Evolutionary conservation across 352 stramenopile genomes (phyloP).

Genomic region (Pythium monospermum): DNA sequence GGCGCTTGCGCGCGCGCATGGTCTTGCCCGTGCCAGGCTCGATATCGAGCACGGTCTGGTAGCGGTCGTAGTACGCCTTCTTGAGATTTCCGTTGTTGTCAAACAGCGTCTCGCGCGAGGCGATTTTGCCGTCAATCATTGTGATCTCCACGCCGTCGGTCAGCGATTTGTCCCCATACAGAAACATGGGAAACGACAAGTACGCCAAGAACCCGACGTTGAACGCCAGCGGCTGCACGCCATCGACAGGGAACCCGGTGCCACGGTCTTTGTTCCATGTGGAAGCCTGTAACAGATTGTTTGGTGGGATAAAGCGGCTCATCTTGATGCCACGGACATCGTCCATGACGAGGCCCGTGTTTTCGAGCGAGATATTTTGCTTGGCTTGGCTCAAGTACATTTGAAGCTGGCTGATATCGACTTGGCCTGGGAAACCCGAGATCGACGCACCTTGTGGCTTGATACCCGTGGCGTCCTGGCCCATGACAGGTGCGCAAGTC

Average conservation of each 20-base stretch:
- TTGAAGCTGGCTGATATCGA: conserved; percentile 22
- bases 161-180: conserved; percentile 52
- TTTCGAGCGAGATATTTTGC: conserved; percentile 46
- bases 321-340: conserved; percentile 39
- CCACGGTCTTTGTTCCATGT: conserved; percentile 30
- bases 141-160: conserved; percentile 49
- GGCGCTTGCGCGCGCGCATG: conserved; percentile 51
- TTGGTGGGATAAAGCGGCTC: conserved; percentile 39
- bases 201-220: conserved; percentile 63
- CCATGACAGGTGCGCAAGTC: conserved; percentile 48
- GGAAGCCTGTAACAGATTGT: conserved; percentile 32
- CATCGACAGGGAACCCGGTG: conserved; percentile 51
- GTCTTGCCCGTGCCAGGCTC: conserved; percentile 57
- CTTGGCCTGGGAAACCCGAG: conserved; percentile 41
- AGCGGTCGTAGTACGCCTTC: conserved; percentile 30
- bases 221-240: conserved; percentile 62
- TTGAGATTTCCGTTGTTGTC: conserved; percentile 35
- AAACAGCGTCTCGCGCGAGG: conserved; percentile 35
- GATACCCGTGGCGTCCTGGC: conserved; percentile 36
- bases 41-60: conserved; percentile 57
- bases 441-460: conserved; percentile 40
- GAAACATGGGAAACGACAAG: conserved; percentile 62
- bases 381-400: conserved; percentile 46
- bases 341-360: conserved; percentile 32
- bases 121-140: conserved; percentile 32